Evolutionary conservation across 805 yeast genomes (phyloP).

Genomic region (Monosporozyma servazzii): DNA sequence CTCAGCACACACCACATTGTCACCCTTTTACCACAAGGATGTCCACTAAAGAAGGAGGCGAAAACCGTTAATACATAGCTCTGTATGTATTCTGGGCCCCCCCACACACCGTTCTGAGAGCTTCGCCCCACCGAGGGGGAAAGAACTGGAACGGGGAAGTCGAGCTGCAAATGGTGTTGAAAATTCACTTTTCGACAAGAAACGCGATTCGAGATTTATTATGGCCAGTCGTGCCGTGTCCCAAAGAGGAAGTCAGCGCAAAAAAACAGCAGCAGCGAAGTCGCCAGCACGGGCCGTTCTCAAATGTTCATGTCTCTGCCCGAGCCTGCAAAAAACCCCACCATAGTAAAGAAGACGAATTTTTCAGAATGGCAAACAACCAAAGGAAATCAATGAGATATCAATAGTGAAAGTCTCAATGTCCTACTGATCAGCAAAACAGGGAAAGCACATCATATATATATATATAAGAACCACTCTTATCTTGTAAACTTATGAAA

Average conservation of each 20-base stretch:
- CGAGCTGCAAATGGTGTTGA: conserved; percentile 15
- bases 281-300: background rate
- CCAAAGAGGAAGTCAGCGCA: conserved; percentile 16
- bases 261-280: conserved; percentile 2
- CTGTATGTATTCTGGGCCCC: too few relatives aligned
- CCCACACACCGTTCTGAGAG: background rate
- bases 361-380: background rate
- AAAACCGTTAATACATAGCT: too few relatives aligned
- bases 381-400: background rate
- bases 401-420: background rate
- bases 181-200: conserved; percentile 13
- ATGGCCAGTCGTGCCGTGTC: conserved; percentile 18
- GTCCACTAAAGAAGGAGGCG: too few relatives aligned
- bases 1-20: background rate
- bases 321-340: too few relatives aligned
- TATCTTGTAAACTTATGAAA: too few relatives aligned
- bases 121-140: conserved; percentile 20
- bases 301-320: too few relatives aligned
- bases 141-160: conserved; percentile 21
- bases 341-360: too few relatives aligned
- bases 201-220: conserved; percentile 13
- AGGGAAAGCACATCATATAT: background rate
- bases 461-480: background rate
- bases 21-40: too few relatives aligned
- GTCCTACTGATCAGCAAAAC: background rate